A percentile compares a stretch with the other conserved stretches of the same genome.
Evolutionary conservation across 2,329 filamentous ascomycete genomes (phyloP).

Genomic region (Helotiales sp.): DNA sequence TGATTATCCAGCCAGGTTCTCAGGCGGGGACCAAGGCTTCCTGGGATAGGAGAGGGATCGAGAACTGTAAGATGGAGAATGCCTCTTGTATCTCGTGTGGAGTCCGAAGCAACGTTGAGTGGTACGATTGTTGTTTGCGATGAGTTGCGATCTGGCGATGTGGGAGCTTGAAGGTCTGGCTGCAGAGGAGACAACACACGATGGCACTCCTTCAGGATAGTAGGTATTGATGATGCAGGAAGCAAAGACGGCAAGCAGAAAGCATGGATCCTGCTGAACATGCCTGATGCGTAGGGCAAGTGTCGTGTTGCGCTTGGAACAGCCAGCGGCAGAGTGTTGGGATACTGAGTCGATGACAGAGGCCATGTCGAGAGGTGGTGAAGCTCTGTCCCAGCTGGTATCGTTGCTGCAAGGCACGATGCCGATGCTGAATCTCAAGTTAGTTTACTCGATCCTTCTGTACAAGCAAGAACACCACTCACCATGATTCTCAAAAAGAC

Average conservation of each 20-base stretch:
- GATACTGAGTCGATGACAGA: constrained; percentile 37
- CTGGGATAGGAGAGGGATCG: constrained; percentile 58
- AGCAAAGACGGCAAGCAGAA: constrained; percentile 58
- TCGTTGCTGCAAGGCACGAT: constrained; percentile 34
- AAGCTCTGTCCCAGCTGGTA: constrained; percentile 38
- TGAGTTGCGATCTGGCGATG: neutral
- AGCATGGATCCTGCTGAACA: constrained; percentile 52
- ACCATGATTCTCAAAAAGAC: constrained; percentile 36
- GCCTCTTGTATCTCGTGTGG: constrained; percentile 41
- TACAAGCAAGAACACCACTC: neutral
- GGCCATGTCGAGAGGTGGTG: constrained; percentile 43
- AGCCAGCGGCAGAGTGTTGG: constrained; percentile 36
- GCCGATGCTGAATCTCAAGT: constrained; percentile 25
- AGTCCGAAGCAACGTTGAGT: neutral
- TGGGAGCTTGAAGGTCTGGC: neutral
- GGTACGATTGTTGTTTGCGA: constrained; percentile 2
- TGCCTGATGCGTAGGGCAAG: constrained; percentile 36
- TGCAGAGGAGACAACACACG: constrained; percentile 46
- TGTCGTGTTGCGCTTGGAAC: constrained; percentile 37
- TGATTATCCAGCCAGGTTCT: constrained; percentile 62
- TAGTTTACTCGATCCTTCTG: neutral
- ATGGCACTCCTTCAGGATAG: constrained; percentile 56
- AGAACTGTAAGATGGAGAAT: constrained; percentile 60
- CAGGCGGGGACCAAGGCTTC: constrained; percentile 57
- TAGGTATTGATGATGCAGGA: constrained; percentile 55